phyloP scores from a whole-genome alignment of 1,284 basidiomycete species.

The Microbotryum silenes-acaulis region DNA sequence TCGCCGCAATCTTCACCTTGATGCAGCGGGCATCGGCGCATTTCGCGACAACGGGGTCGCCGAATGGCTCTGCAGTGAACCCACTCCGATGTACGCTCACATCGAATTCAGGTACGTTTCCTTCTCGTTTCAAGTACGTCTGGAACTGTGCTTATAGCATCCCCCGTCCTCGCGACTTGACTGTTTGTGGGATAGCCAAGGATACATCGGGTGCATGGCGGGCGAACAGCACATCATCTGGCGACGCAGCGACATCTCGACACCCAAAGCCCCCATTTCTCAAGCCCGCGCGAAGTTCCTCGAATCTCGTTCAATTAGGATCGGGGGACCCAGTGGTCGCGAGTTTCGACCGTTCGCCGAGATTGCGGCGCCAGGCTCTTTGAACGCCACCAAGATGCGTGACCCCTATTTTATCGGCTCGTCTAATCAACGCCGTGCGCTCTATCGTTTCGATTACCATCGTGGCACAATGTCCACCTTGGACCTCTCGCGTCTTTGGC shows the following conservation, averaged over 20 bases:
- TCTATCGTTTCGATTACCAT: not conserved
- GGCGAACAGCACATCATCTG: constrained; percentile 1
- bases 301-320: too few relatives aligned
- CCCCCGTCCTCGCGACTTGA: not conserved
- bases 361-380: not conserved
- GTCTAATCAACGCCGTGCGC: not conserved
- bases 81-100: not conserved
- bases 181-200: not conserved
- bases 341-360: not conserved
- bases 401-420: not conserved
- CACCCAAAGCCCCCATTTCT: not conserved
- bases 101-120: not conserved
- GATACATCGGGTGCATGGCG: too few relatives aligned
- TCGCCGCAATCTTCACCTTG: too few relatives aligned
- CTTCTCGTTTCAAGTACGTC: not conserved
- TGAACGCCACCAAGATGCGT: constrained; percentile 1
- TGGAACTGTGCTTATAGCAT: not conserved
- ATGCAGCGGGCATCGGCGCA: not conserved
- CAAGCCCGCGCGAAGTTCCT: not conserved
- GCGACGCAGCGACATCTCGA: not conserved
- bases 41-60: not conserved
- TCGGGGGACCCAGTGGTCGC: too few relatives aligned
- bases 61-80: not conserved
- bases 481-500: constrained; percentile 3
- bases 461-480: not conserved